These are phyloP conservation scores for Aspergillus pseudoglaucus DNA, from an alignment of 2,329 filamentous ascomycete genomes.

Conservation along the genomic window DNA sequence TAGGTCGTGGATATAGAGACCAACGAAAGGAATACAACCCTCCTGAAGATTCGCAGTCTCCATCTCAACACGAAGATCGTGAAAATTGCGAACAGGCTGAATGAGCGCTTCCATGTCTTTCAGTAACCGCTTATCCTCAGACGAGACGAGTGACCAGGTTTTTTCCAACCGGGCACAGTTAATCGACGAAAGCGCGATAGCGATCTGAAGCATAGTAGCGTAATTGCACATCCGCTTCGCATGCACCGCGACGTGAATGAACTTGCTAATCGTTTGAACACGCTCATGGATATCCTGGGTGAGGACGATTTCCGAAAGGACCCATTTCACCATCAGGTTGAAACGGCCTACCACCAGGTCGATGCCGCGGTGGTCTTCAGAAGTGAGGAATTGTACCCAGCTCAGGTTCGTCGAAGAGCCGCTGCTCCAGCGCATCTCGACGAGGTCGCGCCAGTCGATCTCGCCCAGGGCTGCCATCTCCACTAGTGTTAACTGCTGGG, in stretches of 20 bases:
- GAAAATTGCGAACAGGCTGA: slow-evolving; percentile 58
- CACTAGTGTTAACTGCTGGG: slow-evolving; percentile 59
- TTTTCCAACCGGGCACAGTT: slow-evolving; percentile 52
- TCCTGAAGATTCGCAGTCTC: slow-evolving; percentile 52
- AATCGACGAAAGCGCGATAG: slow-evolving; percentile 55
- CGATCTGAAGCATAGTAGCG: slow-evolving; percentile 60
- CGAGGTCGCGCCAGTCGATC: slow-evolving; percentile 60
- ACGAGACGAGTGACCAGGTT: slow-evolving; percentile 54
- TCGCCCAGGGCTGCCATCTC: slow-evolving; percentile 61
- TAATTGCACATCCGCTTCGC: slow-evolving; percentile 56
- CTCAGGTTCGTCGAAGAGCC: slow-evolving; percentile 46
- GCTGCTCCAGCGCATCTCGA: slow-evolving; percentile 58
- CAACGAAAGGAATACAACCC: slow-evolving; percentile 61
- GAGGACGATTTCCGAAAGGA: slow-evolving; percentile 56
- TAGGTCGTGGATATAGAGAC: slow-evolving; percentile 60
- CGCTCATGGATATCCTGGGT: slow-evolving; percentile 53
- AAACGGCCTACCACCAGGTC: slow-evolving; percentile 61
- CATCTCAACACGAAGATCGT: slow-evolving; percentile 58
- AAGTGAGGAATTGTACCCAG: slow-evolving; percentile 57
- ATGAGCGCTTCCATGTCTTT: slow-evolving; percentile 55
- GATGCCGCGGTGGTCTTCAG: slow-evolving; percentile 51
- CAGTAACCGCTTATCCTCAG: slow-evolving; percentile 49
- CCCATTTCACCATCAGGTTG: slow-evolving; percentile 63
- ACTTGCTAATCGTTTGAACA: slow-evolving; percentile 56
- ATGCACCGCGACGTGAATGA: slow-evolving; percentile 57